Conservation (phyloP, 306 rosid species). For the Quercus engelmannii region DNA sequence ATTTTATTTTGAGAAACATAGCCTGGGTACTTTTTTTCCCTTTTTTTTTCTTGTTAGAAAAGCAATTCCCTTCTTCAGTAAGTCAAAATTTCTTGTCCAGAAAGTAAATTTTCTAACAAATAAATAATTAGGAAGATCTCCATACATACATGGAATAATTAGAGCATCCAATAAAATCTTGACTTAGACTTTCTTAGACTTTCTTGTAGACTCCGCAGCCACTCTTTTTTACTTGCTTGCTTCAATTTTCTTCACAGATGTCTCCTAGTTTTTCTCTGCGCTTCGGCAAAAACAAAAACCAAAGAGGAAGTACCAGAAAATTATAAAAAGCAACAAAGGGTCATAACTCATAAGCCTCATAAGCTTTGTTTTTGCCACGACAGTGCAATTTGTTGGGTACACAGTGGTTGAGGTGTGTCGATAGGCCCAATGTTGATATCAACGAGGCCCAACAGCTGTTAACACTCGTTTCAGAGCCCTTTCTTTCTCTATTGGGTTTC, state of each 20-base stretch:
- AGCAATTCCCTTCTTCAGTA: neutral
- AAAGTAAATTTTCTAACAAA: too few relatives aligned
- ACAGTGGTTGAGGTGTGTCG: conserved; percentile 12
- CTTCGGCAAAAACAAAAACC: neutral
- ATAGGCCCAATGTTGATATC: conserved; percentile 30
- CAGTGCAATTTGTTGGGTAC: too few relatives aligned
- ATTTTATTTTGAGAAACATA: too few relatives aligned
- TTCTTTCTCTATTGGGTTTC: conserved; percentile 8
- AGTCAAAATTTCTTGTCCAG: neutral
- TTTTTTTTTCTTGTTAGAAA: neutral
- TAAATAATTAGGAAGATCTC: neutral
- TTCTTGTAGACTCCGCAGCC: neutral
- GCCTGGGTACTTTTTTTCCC: too few relatives aligned
- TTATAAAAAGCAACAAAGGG: neutral
- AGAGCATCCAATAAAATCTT: neutral
- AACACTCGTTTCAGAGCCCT: neutral
- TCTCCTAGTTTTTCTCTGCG: neutral
- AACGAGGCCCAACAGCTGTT: conserved; percentile 23
- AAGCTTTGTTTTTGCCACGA: neutral
- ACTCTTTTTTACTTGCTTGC: too few relatives aligned
- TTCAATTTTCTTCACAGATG: too few relatives aligned
- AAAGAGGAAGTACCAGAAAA: neutral
- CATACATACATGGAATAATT: too few relatives aligned
- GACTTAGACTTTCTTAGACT: neutral
- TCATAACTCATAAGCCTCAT: too few relatives aligned